phyloP scores from a whole-genome alignment of 2,329 filamentous ascomycete genomes.

The Fusarium sp. region DNA sequence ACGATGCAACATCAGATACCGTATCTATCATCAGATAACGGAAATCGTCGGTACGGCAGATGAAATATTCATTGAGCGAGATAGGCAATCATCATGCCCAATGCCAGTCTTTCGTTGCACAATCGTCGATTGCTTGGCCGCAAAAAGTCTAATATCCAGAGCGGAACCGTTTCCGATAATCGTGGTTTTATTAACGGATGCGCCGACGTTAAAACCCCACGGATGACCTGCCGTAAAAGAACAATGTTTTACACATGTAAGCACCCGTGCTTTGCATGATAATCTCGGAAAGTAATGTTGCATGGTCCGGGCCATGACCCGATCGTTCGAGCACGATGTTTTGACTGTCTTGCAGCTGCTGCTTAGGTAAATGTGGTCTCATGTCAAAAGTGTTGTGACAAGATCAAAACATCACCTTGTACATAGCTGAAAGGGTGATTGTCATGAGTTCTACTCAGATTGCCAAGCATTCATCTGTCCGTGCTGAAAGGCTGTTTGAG shows the following conservation, averaged over 20 bases:
- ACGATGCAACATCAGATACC: conserved; percentile 7
- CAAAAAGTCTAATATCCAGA: not conserved
- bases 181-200: not conserved
- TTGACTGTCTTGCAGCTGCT: too few relatives aligned
- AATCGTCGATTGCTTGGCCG: not conserved
- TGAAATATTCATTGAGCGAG: not conserved
- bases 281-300: conserved; percentile 8
- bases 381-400: not conserved
- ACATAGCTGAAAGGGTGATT: too few relatives aligned
- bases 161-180: conserved; percentile 22
- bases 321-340: conserved; percentile 6
- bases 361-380: not conserved
- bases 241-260: not conserved
- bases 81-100: not conserved
- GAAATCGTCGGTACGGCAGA: conserved; percentile 10
- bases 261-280: conserved; percentile 2
- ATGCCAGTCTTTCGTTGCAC: not conserved
- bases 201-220: conserved; percentile 2
- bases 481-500: not conserved
- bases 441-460: too few relatives aligned
- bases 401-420: not conserved
- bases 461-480: not conserved
- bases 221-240: conserved; percentile 1
- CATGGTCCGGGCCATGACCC: conserved; percentile 2
- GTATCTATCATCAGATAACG: not conserved